phyloP scores from a whole-genome alignment of 2,329 filamentous ascomycete species.

The Trichoderma sp. region DNA sequence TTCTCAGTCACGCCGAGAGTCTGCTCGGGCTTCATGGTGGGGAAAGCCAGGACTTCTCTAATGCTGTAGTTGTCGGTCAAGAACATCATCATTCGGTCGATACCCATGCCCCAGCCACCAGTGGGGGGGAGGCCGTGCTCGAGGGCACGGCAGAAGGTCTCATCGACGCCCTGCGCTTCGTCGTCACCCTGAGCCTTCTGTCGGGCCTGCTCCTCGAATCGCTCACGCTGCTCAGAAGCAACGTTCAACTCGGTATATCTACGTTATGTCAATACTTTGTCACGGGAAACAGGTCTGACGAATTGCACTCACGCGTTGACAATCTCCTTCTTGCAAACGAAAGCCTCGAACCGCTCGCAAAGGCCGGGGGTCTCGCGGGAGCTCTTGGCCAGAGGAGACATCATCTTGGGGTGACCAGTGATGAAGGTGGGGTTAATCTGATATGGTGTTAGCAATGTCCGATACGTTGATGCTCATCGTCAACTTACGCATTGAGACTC shows the following conservation, averaged over 20 bases:
- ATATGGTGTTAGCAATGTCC: not conserved
- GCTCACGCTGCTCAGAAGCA: constrained; percentile 87
- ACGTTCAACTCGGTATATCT: constrained; percentile 89
- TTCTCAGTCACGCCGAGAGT: constrained; percentile 28
- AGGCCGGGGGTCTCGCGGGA: constrained; percentile 80
- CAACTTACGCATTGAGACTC: constrained; percentile 73
- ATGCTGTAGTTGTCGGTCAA: constrained; percentile 91
- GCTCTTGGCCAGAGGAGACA: constrained; percentile 96
- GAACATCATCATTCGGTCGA: constrained; percentile 94
- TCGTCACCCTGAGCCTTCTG: constrained; percentile 98
- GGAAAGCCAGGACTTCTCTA: constrained; percentile 94
- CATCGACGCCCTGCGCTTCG: constrained; percentile 93
- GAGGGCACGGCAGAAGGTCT: constrained; percentile 88
- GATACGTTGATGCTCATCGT: not conserved
- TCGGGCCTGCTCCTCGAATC: constrained; percentile 85
- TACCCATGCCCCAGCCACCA: constrained; percentile 94
- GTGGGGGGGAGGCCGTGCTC: constrained; percentile 93
- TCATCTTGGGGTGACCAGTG: constrained; percentile 63
- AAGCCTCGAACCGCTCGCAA: constrained; percentile 96
- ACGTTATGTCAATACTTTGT: constrained; percentile 4
- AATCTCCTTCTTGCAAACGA: constrained; percentile 78
- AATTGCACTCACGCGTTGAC: constrained; percentile 66
- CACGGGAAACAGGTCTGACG: no score
- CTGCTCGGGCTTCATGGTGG: constrained; percentile 92
- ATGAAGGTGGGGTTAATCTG: constrained; percentile 72